These are phyloP conservation scores for Neltuma alba DNA, from an alignment of 306 rosid genomes.

Conservation along the genomic window DNA sequence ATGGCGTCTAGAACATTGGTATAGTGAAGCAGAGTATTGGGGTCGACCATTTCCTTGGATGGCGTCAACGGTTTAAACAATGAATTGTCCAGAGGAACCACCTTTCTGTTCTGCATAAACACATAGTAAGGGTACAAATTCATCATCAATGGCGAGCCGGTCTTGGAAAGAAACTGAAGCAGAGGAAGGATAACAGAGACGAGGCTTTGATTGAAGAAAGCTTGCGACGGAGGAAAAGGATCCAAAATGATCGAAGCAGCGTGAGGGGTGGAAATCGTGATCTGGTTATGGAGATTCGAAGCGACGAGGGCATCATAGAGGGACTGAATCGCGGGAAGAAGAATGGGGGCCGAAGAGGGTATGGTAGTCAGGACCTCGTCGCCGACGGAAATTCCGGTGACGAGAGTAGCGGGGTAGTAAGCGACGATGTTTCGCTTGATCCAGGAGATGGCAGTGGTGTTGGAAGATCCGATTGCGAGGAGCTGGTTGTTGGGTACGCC, in stretches of 20 bases:
- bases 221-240: conserved; percentile 87
- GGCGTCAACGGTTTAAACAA: conserved; percentile 72
- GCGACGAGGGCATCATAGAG: conserved; percentile 67
- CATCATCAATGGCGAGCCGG: conserved; percentile 77
- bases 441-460: conserved; percentile 79
- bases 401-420: conserved; percentile 64
- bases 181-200: conserved; percentile 50
- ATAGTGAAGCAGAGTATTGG: conserved; percentile 86
- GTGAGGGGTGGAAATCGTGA: conserved; percentile 74
- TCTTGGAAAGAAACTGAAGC: conserved; percentile 64
- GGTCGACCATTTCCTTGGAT: conserved; percentile 87
- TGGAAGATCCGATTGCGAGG: conserved; percentile 81
- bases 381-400: conserved; percentile 71
- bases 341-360: conserved; percentile 66
- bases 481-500: conserved; percentile 92
- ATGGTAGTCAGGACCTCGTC: conserved; percentile 82
- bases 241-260: conserved; percentile 64
- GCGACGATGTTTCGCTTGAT: conserved; percentile 68
- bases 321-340: conserved; percentile 68
- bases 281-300: conserved; percentile 54
- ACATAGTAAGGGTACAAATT: conserved; percentile 88
- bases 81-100: conserved; percentile 75
- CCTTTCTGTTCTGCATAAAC: conserved; percentile 76
- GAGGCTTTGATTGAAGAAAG: conserved; percentile 71
- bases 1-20: conserved; percentile 82